These are phyloP conservation scores for Phytopythium aichiense DNA, from an alignment of 352 stramenopile genomes.

Conservation along the genomic window DNA sequence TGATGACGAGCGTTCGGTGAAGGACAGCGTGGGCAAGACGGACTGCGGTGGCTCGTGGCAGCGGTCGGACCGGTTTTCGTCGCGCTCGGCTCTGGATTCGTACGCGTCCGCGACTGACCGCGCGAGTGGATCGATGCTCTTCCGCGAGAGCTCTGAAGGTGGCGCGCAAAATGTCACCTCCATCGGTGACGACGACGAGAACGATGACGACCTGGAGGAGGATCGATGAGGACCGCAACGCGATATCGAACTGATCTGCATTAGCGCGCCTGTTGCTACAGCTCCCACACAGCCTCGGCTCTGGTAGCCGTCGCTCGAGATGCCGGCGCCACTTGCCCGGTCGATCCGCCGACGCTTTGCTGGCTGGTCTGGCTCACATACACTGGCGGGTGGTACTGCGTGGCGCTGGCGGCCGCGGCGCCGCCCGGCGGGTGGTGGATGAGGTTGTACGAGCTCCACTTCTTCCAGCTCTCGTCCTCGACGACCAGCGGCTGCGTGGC, in stretches of 20 bases:
- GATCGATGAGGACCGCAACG: background rate
- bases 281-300: conserved; percentile 72
- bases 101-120: conserved; percentile 20
- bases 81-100: conserved; percentile 22
- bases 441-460: conserved; percentile 73
- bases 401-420: conserved; percentile 18
- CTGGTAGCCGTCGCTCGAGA: conserved; percentile 9
- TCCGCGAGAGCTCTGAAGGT: conserved; percentile 18
- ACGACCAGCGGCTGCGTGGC: conserved; percentile 60
- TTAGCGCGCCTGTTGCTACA: conserved; percentile 20
- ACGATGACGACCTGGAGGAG: conserved; percentile 1
- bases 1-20: background rate
- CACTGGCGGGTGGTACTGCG: conserved; percentile 38
- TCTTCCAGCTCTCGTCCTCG: conserved; percentile 82
- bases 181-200: background rate
- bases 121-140: conserved; percentile 16
- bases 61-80: conserved; percentile 11
- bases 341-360: background rate
- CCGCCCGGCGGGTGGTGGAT: conserved; percentile 40
- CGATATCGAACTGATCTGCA: background rate
- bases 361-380: conserved; percentile 37
- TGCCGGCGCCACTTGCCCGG: background rate
- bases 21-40: conserved; percentile 1
- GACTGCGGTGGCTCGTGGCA: background rate
- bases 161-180: background rate